These are phyloP conservation scores for Chaetomium strumarium DNA, from an alignment of 2,329 filamentous ascomycete species.

Conservation along the genomic window DNA sequence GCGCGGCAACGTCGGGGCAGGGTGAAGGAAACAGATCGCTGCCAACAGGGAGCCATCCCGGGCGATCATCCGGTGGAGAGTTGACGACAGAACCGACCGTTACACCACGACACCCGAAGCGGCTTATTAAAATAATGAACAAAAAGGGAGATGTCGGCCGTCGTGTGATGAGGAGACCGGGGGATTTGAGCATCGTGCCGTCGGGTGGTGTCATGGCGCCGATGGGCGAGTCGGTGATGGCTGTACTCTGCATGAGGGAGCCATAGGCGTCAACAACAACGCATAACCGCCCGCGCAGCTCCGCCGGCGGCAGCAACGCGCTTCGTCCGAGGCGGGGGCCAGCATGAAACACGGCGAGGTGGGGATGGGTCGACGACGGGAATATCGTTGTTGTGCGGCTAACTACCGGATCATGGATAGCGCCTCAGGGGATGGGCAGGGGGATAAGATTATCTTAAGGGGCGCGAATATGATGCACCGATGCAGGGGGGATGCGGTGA, in stretches of 20 bases:
- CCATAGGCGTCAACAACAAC: constrained; percentile 5
- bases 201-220: too few relatives aligned
- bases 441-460: too few relatives aligned
- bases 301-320: background rate
- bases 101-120: constrained; percentile 1
- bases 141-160: too few relatives aligned
- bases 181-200: too few relatives aligned
- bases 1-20: background rate
- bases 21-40: background rate
- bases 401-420: background rate
- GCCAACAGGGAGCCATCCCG: constrained; percentile 3
- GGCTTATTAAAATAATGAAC: too few relatives aligned
- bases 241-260: too few relatives aligned
- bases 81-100: background rate
- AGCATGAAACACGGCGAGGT: constrained; percentile 22
- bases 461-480: too few relatives aligned
- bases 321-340: constrained; percentile 5
- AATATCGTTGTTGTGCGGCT: constrained; percentile 13
- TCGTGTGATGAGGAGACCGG: too few relatives aligned
- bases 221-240: too few relatives aligned
- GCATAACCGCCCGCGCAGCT: constrained; percentile 1
- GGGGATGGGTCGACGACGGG: constrained; percentile 18
- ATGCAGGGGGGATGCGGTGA: too few relatives aligned
- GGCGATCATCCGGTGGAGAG: background rate
- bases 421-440: constrained; percentile 4